Conservation (phyloP, 2,329 filamentous ascomycete species). For the Emergomyces pasteurianus region DNA sequence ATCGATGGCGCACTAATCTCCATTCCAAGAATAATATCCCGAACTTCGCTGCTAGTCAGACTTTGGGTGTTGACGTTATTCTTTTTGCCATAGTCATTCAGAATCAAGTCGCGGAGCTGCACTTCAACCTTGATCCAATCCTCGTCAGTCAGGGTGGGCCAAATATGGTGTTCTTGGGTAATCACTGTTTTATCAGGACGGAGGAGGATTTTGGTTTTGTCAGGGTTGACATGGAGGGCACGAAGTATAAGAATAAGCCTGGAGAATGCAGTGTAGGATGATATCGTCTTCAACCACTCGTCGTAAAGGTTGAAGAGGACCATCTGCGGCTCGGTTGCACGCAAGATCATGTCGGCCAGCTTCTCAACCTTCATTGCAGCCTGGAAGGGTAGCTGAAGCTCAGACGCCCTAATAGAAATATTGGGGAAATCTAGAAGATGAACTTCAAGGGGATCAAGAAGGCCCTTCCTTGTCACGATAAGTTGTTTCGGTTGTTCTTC, state of each 20-base stretch:
- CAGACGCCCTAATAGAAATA: constrained; percentile 94
- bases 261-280: constrained; percentile 96
- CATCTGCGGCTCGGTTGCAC: constrained; percentile 98
- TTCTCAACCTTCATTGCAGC: constrained; percentile 99
- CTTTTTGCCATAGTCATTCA: constrained; percentile 99
- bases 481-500: constrained; percentile 99
- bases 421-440: constrained; percentile 97
- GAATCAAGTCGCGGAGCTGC: constrained; percentile 82
- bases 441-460: constrained; percentile 92
- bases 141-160: constrained; percentile 86
- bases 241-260: constrained; percentile 85
- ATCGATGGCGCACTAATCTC: constrained; percentile 96
- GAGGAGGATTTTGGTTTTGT: constrained; percentile 93
- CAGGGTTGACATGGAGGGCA: constrained; percentile 91
- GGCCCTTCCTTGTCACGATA: constrained; percentile 93
- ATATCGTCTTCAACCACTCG: constrained; percentile 97
- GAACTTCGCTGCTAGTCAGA: constrained; percentile 89
- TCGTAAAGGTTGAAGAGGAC: constrained; percentile 98
- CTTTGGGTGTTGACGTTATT: constrained; percentile 99
- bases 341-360: constrained; percentile 95
- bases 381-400: constrained; percentile 95
- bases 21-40: constrained; percentile 98
- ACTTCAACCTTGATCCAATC: constrained; percentile 99
- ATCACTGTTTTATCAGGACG: constrained; percentile 97
- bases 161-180: constrained; percentile 97